phyloP scores from a whole-genome alignment of 352 stramenopile species.

The Pythium oligandrum region DNA sequence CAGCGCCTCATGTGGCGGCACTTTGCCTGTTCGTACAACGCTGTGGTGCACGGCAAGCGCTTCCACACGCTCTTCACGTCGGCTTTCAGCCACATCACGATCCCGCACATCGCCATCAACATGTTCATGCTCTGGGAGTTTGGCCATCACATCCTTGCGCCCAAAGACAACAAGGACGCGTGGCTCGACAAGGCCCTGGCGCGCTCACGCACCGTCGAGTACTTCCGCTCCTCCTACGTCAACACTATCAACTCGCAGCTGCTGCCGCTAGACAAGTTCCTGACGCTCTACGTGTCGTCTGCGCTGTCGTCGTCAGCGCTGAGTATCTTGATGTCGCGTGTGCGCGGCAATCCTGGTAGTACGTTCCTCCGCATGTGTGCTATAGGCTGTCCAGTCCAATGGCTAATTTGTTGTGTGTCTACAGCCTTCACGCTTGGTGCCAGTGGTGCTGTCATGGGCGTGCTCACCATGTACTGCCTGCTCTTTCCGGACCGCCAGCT shows the following conservation, averaged over 20 bases:
- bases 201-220: slow-evolving; percentile 43
- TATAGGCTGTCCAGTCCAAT: neutral
- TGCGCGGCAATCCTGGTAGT: slow-evolving; percentile 56
- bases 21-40: slow-evolving; percentile 81
- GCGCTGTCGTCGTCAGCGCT: slow-evolving; percentile 62
- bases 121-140: slow-evolving; percentile 90
- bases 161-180: slow-evolving; percentile 22
- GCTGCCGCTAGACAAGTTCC: slow-evolving; percentile 58
- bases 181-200: slow-evolving; percentile 52
- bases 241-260: slow-evolving; percentile 21
- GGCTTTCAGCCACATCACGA: slow-evolving; percentile 80
- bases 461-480: slow-evolving; percentile 76
- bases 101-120: slow-evolving; percentile 79
- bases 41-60: slow-evolving; percentile 53
- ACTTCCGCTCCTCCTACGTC: slow-evolving; percentile 26
- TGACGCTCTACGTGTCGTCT: slow-evolving; percentile 68
- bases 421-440: slow-evolving; percentile 78
- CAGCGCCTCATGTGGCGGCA: slow-evolving; percentile 79
- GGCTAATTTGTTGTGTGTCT: slow-evolving; percentile 1
- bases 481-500: slow-evolving; percentile 66
- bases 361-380: slow-evolving; percentile 21
- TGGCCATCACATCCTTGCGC: slow-evolving; percentile 54
- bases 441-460: slow-evolving; percentile 72
- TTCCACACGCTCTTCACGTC: slow-evolving; percentile 74
- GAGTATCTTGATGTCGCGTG: slow-evolving; percentile 59